phyloP scores from a whole-genome alignment of 2,329 filamentous ascomycete species.

The Alternaria incomplexa region DNA sequence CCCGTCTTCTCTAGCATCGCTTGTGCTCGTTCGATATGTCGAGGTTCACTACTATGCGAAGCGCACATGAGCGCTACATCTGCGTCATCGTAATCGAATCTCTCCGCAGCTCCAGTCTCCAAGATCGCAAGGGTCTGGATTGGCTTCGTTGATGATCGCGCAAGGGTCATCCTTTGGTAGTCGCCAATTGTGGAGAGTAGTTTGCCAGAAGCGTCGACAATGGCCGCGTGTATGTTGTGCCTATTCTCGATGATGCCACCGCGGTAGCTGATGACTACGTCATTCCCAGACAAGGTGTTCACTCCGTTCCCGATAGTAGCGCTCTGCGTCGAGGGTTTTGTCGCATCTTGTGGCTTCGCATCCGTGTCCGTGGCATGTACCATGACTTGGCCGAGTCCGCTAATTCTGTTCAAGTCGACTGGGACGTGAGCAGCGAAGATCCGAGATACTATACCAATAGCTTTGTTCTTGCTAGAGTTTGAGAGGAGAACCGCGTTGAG shows the following conservation, averaged over 20 bases:
- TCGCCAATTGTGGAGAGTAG: background rate
- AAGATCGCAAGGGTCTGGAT: background rate
- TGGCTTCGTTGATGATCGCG: background rate
- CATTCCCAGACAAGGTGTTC: fast-evolving
- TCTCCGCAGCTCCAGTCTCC: background rate
- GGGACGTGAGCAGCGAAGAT: background rate
- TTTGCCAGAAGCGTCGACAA: background rate
- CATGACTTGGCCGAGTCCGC: background rate
- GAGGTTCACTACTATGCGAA: constrained; percentile 1
- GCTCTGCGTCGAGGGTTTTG: background rate
- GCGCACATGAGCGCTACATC: background rate
- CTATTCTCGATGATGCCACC: background rate
- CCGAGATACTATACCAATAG: background rate
- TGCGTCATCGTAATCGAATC: background rate
- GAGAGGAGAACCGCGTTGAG: background rate
- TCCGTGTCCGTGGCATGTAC: background rate
- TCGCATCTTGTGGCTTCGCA: background rate
- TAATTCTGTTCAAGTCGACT: background rate
- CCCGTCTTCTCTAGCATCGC: background rate
- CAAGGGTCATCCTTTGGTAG: background rate
- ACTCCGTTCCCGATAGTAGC: fast-evolving
- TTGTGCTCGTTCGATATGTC: background rate
- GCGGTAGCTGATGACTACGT: background rate
- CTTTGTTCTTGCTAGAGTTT: background rate
- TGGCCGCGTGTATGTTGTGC: background rate